Evolutionary conservation across 2,329 filamentous ascomycete genomes (phyloP).

Genomic region (Aspergillus intermedius): DNA sequence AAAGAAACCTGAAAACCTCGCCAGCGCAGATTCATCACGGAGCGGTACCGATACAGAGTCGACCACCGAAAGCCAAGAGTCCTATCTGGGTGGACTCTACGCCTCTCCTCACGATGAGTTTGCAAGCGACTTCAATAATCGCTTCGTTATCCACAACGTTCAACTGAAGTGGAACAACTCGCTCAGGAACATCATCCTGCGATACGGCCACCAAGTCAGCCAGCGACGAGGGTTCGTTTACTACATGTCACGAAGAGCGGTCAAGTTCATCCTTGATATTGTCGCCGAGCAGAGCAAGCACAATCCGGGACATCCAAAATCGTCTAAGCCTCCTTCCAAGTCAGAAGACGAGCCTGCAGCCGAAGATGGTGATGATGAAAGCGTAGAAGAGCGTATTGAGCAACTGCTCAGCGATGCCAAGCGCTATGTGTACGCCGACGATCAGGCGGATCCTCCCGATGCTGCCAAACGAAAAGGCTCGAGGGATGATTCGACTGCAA

Average conservation of each 20-base stretch:
- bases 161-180: conserved; percentile 99
- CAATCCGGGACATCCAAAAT: conserved; percentile 43
- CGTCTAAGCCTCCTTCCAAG: conserved; percentile 22
- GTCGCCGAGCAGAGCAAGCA: conserved; percentile 86
- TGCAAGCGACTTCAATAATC: conserved; percentile 92
- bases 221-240: conserved; percentile 95
- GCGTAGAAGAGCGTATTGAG: conserved; percentile 77
- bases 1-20: conserved; percentile 23
- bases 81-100: conserved; percentile 53
- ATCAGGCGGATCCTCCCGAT: conserved; percentile 36
- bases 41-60: conserved; percentile 31
- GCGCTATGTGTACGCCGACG: conserved; percentile 70
- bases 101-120: conserved; percentile 70
- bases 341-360: conserved; percentile 23
- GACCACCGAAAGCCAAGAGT: conserved; percentile 50
- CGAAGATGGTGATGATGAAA: conserved; percentile 54
- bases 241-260: conserved; percentile 88
- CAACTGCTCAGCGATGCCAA: conserved; percentile 79
- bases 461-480: conserved; percentile 36
- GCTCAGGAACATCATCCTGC: conserved; percentile 87
- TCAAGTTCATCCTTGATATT: conserved; percentile 97
- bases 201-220: conserved; percentile 95
- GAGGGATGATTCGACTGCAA: conserved; percentile 55
- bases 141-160: conserved; percentile 95
- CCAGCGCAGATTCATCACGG: conserved; percentile 21